A percentile compares a stretch with the other conserved stretches of the same genome.
These are phyloP conservation scores for Durotheca rogersii DNA, from an alignment of 495 filamentous ascomycete species.

Conservation along the genomic window DNA sequence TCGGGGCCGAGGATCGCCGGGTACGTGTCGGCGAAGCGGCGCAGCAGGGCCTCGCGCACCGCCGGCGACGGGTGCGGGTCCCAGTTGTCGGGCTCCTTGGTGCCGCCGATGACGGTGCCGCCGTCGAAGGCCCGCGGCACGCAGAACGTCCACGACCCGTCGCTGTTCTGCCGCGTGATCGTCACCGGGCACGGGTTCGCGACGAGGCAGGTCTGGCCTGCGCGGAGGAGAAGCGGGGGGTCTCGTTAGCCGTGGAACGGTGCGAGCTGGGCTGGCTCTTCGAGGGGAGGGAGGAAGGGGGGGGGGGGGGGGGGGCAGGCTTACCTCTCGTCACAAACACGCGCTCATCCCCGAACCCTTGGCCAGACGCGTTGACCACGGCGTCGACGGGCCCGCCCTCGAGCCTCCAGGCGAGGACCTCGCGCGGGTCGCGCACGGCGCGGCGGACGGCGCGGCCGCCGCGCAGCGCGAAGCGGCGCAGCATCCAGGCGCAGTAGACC, in stretches of 20 bases:
- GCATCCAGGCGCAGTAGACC: conserved; percentile 58
- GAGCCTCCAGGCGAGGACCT: conserved; percentile 47
- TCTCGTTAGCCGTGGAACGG: too few species aligned
- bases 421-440: conserved; percentile 45
- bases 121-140: conserved; percentile 60
- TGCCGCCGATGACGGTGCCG: conserved; percentile 64
- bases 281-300: too few species aligned
- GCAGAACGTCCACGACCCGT: conserved; percentile 62
- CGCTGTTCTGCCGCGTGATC: conserved; percentile 59
- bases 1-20: conserved; percentile 37
- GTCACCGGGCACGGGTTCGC: conserved; percentile 48
- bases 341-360: conserved; percentile 53
- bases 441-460: conserved; percentile 52
- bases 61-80: conserved; percentile 49
- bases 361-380: conserved; percentile 61
- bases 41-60: conserved; percentile 49
- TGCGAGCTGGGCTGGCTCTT: too few species aligned
- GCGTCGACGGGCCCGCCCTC: conserved; percentile 42
- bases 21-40: conserved; percentile 40
- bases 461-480: conserved; percentile 52
- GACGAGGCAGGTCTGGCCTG: conserved; percentile 50
- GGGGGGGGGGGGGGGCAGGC: too few species aligned
- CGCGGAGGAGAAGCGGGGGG: too few species aligned
- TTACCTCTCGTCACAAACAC: conserved; percentile 59
- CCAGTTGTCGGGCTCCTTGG: conserved; percentile 61